Conservation (phyloP, 768 basidiomycete genomes). For the Termitomyces eurrhizus region DNA sequence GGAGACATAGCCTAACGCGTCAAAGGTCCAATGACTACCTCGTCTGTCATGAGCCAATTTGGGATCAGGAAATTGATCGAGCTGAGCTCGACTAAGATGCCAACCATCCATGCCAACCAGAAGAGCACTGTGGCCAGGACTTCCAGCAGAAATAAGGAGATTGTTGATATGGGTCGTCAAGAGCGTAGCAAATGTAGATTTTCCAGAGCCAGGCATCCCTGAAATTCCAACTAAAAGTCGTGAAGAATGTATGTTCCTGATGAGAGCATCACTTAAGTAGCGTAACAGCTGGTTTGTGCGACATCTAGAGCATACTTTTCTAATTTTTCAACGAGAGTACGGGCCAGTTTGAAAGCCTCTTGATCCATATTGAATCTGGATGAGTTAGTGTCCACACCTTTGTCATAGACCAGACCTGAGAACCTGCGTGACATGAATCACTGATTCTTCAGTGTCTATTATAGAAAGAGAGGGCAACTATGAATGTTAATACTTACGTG, state of each 20-base stretch:
- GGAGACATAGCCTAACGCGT: conserved; percentile 62
- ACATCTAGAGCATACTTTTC: conserved; percentile 28
- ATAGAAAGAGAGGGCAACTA: too few relatives aligned
- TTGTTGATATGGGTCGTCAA: conserved; percentile 53
- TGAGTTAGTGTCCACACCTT: not conserved
- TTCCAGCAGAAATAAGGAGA: conserved; percentile 23
- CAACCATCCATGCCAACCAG: conserved; percentile 88
- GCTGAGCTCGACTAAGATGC: conserved; percentile 78
- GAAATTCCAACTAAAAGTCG: conserved; percentile 71
- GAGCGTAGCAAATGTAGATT: conserved; percentile 68
- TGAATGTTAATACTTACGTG: too few relatives aligned
- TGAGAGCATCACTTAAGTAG: conserved; percentile 6
- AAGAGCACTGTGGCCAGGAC: conserved; percentile 37
- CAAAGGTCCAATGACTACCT: conserved; percentile 91
- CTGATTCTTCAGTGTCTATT: too few relatives aligned
- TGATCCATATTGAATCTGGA: conserved; percentile 32
- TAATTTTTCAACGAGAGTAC: conserved; percentile 32
- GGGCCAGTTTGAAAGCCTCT: conserved; percentile 35
- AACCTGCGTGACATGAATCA: too few relatives aligned
- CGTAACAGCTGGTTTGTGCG: not conserved
- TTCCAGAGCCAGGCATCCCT: conserved; percentile 85
- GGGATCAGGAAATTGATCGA: conserved; percentile 75
- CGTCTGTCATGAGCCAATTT: conserved; percentile 74
- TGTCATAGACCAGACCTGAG: too few relatives aligned
- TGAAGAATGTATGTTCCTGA: conserved; percentile 29